Percentiles rank a stretch among this genome's conserved stretches.
These are phyloP conservation scores for Aaosphaeria arxii DNA, from an alignment of 2,329 filamentous ascomycete species.

Conservation along the genomic window DNA sequence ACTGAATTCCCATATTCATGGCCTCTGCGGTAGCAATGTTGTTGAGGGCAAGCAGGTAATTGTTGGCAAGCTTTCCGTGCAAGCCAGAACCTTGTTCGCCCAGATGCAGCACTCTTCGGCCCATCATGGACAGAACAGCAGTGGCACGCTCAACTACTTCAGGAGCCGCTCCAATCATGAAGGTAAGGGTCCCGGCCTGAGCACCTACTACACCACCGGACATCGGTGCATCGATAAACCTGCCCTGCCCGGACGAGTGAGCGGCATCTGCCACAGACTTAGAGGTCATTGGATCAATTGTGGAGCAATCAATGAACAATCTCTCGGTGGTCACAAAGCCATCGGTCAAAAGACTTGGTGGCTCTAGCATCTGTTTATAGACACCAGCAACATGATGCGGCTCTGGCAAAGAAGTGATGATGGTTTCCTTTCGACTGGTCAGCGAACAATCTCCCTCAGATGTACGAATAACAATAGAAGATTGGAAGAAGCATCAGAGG, in stretches of 20 bases:
- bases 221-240: slow-evolving; percentile 94
- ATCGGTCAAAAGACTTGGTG: slow-evolving; percentile 50
- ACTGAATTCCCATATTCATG: slow-evolving; percentile 63
- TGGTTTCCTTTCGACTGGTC: slow-evolving; percentile 62
- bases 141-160: slow-evolving; percentile 63
- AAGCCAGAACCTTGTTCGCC: slow-evolving; percentile 82
- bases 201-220: slow-evolving; percentile 94
- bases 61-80: slow-evolving; percentile 92
- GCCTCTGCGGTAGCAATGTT: slow-evolving; percentile 73
- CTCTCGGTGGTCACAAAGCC: slow-evolving; percentile 56
- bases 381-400: slow-evolving; percentile 83
- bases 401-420: slow-evolving; percentile 87
- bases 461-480: background rate
- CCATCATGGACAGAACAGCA: slow-evolving; percentile 75
- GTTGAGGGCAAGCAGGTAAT: slow-evolving; percentile 91
- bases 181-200: slow-evolving; percentile 80
- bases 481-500: slow-evolving; percentile 55
- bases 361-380: slow-evolving; percentile 71
- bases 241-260: slow-evolving; percentile 63
- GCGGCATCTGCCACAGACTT: slow-evolving; percentile 71
- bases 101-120: slow-evolving; percentile 79
- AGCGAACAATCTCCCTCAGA: slow-evolving; percentile 4
- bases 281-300: slow-evolving; percentile 88
- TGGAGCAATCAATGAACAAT: slow-evolving; percentile 93
- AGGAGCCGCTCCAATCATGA: slow-evolving; percentile 80